A percentile compares a stretch with the other conserved stretches of the same genome.
phyloP scores from a whole-genome alignment of 352 stramenopile genomes.

The Phytopythium mirpurense region DNA sequence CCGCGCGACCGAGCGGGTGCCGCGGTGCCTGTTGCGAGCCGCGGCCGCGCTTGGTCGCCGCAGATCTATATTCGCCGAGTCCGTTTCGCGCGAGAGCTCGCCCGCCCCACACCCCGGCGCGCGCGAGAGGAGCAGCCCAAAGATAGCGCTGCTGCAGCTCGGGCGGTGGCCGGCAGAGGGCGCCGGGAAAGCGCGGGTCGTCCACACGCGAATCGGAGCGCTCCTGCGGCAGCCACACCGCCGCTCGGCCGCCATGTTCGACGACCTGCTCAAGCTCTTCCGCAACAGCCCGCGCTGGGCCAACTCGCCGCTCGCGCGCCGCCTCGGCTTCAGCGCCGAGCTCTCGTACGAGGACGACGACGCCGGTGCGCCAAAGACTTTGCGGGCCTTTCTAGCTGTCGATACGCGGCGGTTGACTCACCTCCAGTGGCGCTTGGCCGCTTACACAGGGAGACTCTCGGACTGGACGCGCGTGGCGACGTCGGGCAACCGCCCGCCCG shows the following conservation, averaged over 20 bases:
- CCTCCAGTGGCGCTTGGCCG: too few relatives aligned
- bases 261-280: conserved; percentile 80
- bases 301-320: conserved; percentile 65
- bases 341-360: conserved; percentile 57
- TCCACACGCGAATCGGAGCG: conserved; percentile 8
- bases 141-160: conserved; percentile 7
- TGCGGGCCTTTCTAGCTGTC: too few relatives aligned
- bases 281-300: conserved; percentile 75
- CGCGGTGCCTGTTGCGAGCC: too few relatives aligned
- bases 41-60: background rate
- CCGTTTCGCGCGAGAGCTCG: background rate
- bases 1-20: too few relatives aligned
- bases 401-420: too few relatives aligned
- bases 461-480: conserved; percentile 75
- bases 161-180: conserved; percentile 1
- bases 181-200: background rate
- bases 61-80: conserved; percentile 6
- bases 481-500: conserved; percentile 60
- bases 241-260: conserved; percentile 30
- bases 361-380: conserved; percentile 38
- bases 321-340: conserved; percentile 64
- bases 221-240: background rate
- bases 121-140: background rate
- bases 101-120: too few relatives aligned
- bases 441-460: conserved; percentile 44